Conservation (phyloP, 169 alveolate species). For the Babesia ovata region DNA sequence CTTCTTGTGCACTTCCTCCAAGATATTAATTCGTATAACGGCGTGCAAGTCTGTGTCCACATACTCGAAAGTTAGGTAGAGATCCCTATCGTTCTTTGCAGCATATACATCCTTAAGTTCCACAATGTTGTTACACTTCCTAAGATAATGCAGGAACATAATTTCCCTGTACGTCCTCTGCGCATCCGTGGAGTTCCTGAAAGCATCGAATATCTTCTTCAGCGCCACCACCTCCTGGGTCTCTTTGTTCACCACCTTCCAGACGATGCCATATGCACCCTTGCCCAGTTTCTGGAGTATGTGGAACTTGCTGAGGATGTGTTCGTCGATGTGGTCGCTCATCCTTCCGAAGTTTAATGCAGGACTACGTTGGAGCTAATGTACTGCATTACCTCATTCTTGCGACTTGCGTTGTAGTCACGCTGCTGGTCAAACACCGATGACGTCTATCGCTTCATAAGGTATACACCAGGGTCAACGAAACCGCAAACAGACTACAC, state of each 20-base stretch:
- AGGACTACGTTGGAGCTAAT: not conserved
- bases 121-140: conserved; percentile 94
- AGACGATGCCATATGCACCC: conserved; percentile 99
- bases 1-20: conserved; percentile 94
- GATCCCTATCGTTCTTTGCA: conserved; percentile 97
- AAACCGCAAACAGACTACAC: too few species aligned
- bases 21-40: conserved; percentile 95
- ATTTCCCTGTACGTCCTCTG: conserved; percentile 99
- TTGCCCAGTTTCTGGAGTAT: conserved; percentile 89
- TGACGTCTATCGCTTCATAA: too few species aligned
- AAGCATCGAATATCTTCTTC: conserved; percentile 98
- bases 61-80: conserved; percentile 96
- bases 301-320: conserved; percentile 88
- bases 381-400: conserved; percentile 8
- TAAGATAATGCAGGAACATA: conserved; percentile 91
- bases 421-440: too few species aligned
- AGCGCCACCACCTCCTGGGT: conserved; percentile 97
- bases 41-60: conserved; percentile 99
- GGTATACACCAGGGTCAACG: too few species aligned
- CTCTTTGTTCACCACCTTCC: conserved; percentile 95
- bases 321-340: conserved; percentile 85
- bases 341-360: conserved; percentile 13
- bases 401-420: not conserved
- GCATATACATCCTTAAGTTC: conserved; percentile 88
- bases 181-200: conserved; percentile 98